phyloP scores from a whole-genome alignment of 2,329 filamentous ascomycete genomes.

The Acephala macrosclerotiorum region DNA sequence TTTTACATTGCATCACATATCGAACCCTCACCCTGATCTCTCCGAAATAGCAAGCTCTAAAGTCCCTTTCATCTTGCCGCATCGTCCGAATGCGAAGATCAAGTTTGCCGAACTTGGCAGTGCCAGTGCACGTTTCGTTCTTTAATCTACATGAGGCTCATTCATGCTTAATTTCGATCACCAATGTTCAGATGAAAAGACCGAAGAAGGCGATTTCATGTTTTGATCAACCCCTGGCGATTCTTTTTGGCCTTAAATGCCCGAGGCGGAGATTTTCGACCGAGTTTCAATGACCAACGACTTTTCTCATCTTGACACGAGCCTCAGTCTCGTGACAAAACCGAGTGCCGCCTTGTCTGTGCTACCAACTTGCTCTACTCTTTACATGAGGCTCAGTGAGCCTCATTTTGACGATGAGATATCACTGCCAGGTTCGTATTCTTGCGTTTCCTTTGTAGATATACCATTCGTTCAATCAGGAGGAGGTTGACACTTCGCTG shows the following conservation, averaged over 20 bases:
- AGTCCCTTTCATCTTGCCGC: not conserved
- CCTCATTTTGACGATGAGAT: not conserved
- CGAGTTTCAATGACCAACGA: no score
- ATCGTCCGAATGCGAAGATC: not conserved
- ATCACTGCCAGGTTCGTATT: not conserved
- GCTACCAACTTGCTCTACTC: no score
- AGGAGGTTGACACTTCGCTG: not conserved
- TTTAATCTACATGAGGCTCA: not conserved
- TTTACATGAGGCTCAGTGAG: no score
- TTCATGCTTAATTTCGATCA: not conserved
- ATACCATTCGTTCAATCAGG: no score
- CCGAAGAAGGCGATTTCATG: no score
- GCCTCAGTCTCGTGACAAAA: no score
- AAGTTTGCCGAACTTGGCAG: not conserved
- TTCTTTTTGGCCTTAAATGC: no score
- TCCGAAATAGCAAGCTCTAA: not conserved
- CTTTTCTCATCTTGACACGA: no score
- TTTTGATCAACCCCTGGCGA: no score
- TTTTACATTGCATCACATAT: not conserved
- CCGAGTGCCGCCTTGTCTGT: no score
- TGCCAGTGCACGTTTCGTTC: not conserved
- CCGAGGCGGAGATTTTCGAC: no score
- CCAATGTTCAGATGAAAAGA: not conserved
- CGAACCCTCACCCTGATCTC: not conserved
- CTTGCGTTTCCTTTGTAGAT: no score